phyloP scores from a whole-genome alignment of 495 filamentous ascomycete species.

The Glutinoglossum americanum region DNA sequence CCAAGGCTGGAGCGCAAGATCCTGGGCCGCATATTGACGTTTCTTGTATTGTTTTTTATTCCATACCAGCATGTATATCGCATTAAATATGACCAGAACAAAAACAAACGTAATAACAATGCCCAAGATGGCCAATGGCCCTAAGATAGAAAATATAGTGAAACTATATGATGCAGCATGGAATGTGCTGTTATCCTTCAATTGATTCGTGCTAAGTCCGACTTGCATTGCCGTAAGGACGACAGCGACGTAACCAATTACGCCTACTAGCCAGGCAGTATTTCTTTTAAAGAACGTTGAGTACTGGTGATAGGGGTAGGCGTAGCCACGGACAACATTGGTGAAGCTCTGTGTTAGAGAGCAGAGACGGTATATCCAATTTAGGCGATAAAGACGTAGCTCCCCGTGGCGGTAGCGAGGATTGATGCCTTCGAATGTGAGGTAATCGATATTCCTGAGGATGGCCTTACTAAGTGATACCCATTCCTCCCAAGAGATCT shows the following conservation, averaged over 20 bases:
- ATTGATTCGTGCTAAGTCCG: slow-evolving; percentile 4
- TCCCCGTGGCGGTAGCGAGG: slow-evolving; percentile 22
- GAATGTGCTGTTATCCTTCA: not conserved
- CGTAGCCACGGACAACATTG: too few relatives aligned
- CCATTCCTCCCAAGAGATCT: not conserved
- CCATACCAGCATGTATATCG: too few relatives aligned
- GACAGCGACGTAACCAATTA: slow-evolving; percentile 14
- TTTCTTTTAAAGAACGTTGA: slow-evolving; percentile 13
- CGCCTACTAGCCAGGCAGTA: slow-evolving; percentile 13
- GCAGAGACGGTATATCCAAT: slow-evolving; percentile 10
- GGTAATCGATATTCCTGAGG: not conserved
- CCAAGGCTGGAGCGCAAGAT: too few relatives aligned
- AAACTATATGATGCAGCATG: not conserved
- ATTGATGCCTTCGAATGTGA: not conserved
- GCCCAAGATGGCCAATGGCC: too few relatives aligned
- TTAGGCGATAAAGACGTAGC: slow-evolving; percentile 17
- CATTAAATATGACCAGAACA: too few relatives aligned
- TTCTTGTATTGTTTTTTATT: too few relatives aligned
- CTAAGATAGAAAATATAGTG: not conserved
- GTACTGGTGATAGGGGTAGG: slow-evolving; percentile 14
- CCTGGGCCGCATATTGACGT: too few relatives aligned
- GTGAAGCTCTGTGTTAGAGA: not conserved
- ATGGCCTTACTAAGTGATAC: not conserved
- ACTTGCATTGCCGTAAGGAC: slow-evolving; percentile 18
- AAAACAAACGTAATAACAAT: too few relatives aligned